Evolutionary conservation across 2,329 filamentous ascomycete species (phyloP).

Genomic region (Cercospora sp.): DNA sequence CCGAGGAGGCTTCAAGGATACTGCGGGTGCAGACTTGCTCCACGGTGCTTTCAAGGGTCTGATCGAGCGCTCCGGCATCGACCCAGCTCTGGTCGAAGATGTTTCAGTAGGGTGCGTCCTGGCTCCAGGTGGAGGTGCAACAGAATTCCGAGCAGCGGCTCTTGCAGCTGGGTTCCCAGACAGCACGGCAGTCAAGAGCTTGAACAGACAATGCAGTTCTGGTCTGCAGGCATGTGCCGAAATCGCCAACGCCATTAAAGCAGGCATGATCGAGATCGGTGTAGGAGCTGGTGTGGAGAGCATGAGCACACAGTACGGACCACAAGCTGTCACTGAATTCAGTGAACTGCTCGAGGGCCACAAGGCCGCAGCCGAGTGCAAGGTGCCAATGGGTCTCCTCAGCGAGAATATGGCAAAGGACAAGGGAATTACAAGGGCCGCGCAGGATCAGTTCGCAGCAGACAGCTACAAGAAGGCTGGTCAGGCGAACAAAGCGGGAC

Average conservation of each 20-base stretch:
- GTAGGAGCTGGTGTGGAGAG: constrained; percentile 94
- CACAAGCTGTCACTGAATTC: constrained; percentile 86
- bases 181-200: constrained; percentile 75
- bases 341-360: constrained; percentile 81
- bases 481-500: constrained; percentile 80
- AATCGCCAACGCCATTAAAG: constrained; percentile 86
- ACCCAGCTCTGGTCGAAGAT: constrained; percentile 85
- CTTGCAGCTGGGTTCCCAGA: constrained; percentile 90
- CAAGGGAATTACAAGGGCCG: constrained; percentile 66
- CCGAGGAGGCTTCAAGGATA: constrained; percentile 95
- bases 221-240: constrained; percentile 91
- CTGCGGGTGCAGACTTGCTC: constrained; percentile 81
- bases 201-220: constrained; percentile 94
- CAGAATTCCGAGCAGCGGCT: constrained; percentile 91
- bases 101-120: constrained; percentile 90
- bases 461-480: constrained; percentile 85
- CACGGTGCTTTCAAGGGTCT: constrained; percentile 78
- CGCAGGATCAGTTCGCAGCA: constrained; percentile 94
- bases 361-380: constrained; percentile 87
- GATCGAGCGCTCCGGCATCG: constrained; percentile 81
- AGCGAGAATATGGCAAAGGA: constrained; percentile 95
- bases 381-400: constrained; percentile 92
- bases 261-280: constrained; percentile 93
- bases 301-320: constrained; percentile 92
- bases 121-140: constrained; percentile 88